A percentile compares a stretch with the other conserved stretches of the same genome.
Evolutionary conservation across 1,284 basidiomycete genomes (phyloP).

Genomic region (Porodaedalea pini): DNA sequence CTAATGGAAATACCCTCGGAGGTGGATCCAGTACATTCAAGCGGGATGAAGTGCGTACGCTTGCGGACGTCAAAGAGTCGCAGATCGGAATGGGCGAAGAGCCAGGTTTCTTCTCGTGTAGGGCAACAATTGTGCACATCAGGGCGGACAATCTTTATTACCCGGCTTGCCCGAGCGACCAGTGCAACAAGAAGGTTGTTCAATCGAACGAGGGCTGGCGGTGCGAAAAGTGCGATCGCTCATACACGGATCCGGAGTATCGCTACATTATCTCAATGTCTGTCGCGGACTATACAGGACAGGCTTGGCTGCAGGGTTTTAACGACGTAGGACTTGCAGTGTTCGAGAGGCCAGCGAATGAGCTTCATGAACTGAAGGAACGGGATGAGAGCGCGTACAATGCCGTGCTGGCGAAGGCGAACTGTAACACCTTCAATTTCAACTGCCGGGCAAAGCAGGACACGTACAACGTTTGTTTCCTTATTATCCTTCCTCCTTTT

Average conservation of each 20-base stretch:
- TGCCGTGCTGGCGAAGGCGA: constrained; percentile 60
- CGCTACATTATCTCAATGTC: constrained; percentile 92
- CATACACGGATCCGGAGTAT: constrained; percentile 72
- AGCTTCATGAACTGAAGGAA: constrained; percentile 75
- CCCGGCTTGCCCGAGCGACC: constrained; percentile 80
- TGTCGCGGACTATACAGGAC: constrained; percentile 84
- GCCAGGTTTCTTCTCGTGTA: constrained; percentile 69
- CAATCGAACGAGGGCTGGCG: constrained; percentile 72
- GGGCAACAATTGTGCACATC: constrained; percentile 89
- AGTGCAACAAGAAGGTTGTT: constrained; percentile 91
- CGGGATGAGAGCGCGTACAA: constrained; percentile 64
- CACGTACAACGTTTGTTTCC: constrained; percentile 68
- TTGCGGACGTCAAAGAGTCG: constrained; percentile 81
- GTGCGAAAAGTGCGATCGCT: constrained; percentile 92
- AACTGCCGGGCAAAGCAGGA: constrained; percentile 87
- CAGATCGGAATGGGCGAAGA: constrained; percentile 79
- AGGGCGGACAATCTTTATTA: constrained; percentile 86
- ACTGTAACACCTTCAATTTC: constrained; percentile 78
- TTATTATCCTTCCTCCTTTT: background rate
- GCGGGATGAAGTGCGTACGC: constrained; percentile 67
- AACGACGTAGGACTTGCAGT: constrained; percentile 85
- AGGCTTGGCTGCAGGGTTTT: constrained; percentile 94
- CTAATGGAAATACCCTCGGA: constrained; percentile 40
- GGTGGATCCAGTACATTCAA: constrained; percentile 51
- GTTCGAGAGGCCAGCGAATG: constrained; percentile 79